Evolutionary conservation across 805 yeast genomes (phyloP).

Genomic region (Starmera quercuum): DNA sequence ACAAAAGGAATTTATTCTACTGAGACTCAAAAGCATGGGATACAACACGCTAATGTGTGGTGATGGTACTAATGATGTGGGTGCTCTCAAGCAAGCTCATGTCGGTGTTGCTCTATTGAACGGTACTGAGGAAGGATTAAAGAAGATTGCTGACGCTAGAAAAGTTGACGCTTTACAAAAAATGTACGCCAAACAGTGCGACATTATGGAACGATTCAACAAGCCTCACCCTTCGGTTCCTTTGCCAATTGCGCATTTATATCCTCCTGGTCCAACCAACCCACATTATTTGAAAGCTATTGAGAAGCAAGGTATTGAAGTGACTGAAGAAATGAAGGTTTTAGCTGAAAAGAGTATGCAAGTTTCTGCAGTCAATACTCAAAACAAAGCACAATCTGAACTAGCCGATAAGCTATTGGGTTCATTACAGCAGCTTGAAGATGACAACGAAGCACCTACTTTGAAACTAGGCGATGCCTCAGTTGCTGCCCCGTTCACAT

Average conservation of each 20-base stretch:
- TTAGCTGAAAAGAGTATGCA: constrained; percentile 47
- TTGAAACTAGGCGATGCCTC: constrained; percentile 97
- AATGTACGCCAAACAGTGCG: constrained; percentile 80
- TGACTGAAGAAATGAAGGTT: constrained; percentile 65
- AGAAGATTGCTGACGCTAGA: constrained; percentile 77
- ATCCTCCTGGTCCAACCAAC: constrained; percentile 91
- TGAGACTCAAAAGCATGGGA: constrained; percentile 77
- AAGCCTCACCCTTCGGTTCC: constrained; percentile 84
- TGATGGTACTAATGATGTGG: constrained; percentile 99
- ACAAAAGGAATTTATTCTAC: constrained; percentile 88
- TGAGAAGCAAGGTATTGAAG: constrained; percentile 73
- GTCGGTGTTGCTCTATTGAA: constrained; percentile 96
- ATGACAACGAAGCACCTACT: constrained; percentile 77
- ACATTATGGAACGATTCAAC: constrained; percentile 72
- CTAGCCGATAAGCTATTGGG: constrained; percentile 62
- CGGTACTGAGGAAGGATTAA: constrained; percentile 92
- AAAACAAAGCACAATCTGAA: constrained; percentile 29
- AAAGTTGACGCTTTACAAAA: constrained; percentile 54
- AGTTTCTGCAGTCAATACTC: constrained; percentile 26
- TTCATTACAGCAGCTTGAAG: constrained; percentile 46
- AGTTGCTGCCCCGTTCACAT: constrained; percentile 98
- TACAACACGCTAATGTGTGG: constrained; percentile 98
- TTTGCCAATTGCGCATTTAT: constrained; percentile 79
- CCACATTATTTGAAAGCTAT: constrained; percentile 83
- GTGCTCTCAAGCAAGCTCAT: constrained; percentile 97